Base-by-base conservation (phyloP, 352 stramenopile species). In the Phytophthora meadii region DNA sequence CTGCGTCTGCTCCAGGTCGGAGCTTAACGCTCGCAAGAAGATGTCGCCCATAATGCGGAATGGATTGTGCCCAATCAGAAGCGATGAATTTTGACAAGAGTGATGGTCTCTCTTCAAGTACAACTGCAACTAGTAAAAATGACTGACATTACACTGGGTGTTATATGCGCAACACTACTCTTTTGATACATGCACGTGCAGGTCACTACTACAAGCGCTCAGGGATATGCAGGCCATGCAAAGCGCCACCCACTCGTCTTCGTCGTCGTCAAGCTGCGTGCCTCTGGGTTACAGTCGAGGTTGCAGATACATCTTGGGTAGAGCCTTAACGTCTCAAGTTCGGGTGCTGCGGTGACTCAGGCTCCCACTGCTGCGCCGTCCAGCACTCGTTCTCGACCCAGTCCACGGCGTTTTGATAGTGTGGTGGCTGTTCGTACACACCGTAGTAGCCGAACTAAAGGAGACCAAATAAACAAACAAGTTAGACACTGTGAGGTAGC, bases 1-100 rank as follows among this genome's bases (percentile, higher is more conserved):
- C 72, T 92, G 83, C 49, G 77, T 87, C 39, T 72, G 66, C 57
- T 68, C 68, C 41, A 91, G 65, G 36, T 87, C 78, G 7, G 19
- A 41, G 47, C 65, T 61, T 6, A 91, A 62, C 39, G 72, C 79
- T 4, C 47, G 58, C 42, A 89, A 41, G 55, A 84, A 91, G 5
- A 65, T 25, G 58, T 89, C 80, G 7, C 65, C 73, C 73, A 81
- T 81, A 54, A 30, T 51, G 41, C 25, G 51, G 49, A 39, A 66
- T 22, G 2, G 10, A n/a, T 22, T 46, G 9, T 4, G 52, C 1
- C 58, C 58, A 66, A 66, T 54, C 59, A 67, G n/a, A 51, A 45
- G 42, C n/a, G 15, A 65, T 36, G 30, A 2, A 36, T 4, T 36
- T 14, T 17, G 19, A 19, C 17, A 34, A 46, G 34, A 36, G 37